Base-by-base conservation (phyloP, 2,329 filamentous ascomycete genomes). In the Nothophaeocryptopus gaeumannii region DNA sequence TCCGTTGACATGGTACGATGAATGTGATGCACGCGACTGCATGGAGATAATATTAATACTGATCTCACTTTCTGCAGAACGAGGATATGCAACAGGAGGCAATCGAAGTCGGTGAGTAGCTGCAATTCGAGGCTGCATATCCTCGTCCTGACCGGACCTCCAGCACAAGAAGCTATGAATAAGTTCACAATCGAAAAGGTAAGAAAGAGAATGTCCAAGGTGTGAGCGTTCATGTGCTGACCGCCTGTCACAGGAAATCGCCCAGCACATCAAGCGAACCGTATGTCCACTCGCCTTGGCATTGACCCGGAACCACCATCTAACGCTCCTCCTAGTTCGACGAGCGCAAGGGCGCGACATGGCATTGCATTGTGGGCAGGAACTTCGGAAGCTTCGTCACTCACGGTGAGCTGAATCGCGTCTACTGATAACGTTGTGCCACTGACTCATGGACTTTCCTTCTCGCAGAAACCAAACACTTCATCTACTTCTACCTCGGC, bases 301-400 rank as follows among this genome's bases (percentile, higher is more conserved):
- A 11, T 37, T 14, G 33, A 33, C 32, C 11, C 16, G n/a, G 20
- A 30, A 39, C 13, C 35, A 34, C 26, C 11, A 39, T 48, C 50
- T 53, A 12, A 53, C 33, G 26, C 15, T 10, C 33, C 11, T n/a
- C 14, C 65, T 39, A 97, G 92, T 97, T 99, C 66, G 93, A 99
- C 71, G 88, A 89, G 66, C 86, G 91, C 69, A 96, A 96, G 77
- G 93, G 93, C 32, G 91, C 92, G 56, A 99, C 93, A 70, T 99
- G 92, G 93, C 93, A 99, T 75, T 99, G 93, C 75, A 96, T 99
- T 62, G 93, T 99, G 31, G 93, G 93, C 57, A 83, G 93, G 62
- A 97, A 99, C 79, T 99, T 99, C 75, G 93, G 93, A 63, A 97
- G 92, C 75, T 99, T 97, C 64, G 93, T 99, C 44, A 99, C 93